Conservation (phyloP, 805 yeast species). For the Torulaspora maleeae region DNA sequence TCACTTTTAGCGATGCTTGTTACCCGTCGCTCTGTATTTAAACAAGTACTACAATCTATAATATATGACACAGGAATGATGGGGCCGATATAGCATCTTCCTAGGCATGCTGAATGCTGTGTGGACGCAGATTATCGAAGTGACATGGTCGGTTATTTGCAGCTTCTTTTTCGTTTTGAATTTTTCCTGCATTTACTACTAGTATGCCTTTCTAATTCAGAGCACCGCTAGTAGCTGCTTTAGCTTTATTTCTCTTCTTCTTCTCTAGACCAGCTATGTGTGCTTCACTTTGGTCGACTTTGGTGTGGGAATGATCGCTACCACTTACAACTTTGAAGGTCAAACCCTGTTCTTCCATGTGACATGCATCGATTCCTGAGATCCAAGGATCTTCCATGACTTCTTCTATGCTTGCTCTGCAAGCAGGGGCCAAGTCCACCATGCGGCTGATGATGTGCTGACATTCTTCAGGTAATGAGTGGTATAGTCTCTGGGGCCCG, state of each 20-base stretch:
- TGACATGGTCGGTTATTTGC: neutral
- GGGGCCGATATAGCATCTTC: neutral
- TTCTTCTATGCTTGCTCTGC: slow-evolving; percentile 76
- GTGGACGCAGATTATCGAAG: neutral
- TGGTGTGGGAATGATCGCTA: slow-evolving; percentile 73
- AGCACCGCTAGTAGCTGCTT: slow-evolving; percentile 4
- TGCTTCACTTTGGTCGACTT: slow-evolving; percentile 89
- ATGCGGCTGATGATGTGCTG: slow-evolving; percentile 64
- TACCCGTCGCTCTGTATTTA: slow-evolving; percentile 3
- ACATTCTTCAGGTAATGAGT: slow-evolving; percentile 66
- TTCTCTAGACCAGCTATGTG: slow-evolving; percentile 91
- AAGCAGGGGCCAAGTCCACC: slow-evolving; percentile 84
- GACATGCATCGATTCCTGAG: slow-evolving; percentile 59
- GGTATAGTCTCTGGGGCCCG: slow-evolving; percentile 67
- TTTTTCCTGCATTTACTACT: neutral
- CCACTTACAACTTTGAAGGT: slow-evolving; percentile 41
- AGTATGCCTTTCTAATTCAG: neutral
- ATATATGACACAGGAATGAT: neutral
- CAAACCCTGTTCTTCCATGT: slow-evolving; percentile 43
- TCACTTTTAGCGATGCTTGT: slow-evolving; percentile 3
- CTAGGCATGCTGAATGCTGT: neutral
- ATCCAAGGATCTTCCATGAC: slow-evolving; percentile 72
- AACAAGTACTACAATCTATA: slow-evolving; percentile 2
- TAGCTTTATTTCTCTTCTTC: slow-evolving; percentile 52
- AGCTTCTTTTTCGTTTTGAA: too few species aligned